These are phyloP conservation scores for Bocquillonia castaneifolia DNA, from an alignment of 441 rosid species.

Conservation along the genomic window DNA sequence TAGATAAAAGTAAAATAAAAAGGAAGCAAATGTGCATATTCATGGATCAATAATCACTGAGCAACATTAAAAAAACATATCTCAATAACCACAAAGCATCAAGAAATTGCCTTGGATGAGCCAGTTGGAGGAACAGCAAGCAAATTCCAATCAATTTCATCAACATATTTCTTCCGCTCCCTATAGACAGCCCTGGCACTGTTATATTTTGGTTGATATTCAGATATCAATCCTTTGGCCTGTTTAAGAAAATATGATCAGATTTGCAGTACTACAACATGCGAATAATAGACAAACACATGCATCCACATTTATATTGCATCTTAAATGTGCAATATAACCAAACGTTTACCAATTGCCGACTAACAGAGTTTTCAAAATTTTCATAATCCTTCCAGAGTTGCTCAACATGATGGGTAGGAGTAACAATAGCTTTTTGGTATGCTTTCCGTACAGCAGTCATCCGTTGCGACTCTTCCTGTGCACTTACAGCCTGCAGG, in stretches of 20 bases:
- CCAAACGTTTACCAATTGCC: slow-evolving; percentile 64
- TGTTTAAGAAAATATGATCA: slow-evolving; percentile 38
- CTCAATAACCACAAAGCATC: slow-evolving; percentile 12
- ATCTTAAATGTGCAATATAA: slow-evolving; percentile 12
- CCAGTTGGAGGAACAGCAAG: slow-evolving; percentile 88
- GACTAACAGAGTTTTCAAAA: slow-evolving; percentile 90
- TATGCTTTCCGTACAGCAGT: slow-evolving; percentile 70
- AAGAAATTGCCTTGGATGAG: slow-evolving; percentile 54
- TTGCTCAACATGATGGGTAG: slow-evolving; percentile 87
- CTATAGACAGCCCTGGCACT: slow-evolving; percentile 93
- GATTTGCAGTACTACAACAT: slow-evolving; percentile 18
- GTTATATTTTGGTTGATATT: slow-evolving; percentile 82
- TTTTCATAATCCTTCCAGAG: slow-evolving; percentile 93
- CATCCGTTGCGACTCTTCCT: slow-evolving; percentile 85
- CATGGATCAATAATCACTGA: slow-evolving; percentile 5
- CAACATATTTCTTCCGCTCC: slow-evolving; percentile 86
- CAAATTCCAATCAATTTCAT: slow-evolving; percentile 93
- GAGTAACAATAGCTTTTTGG: slow-evolving; percentile 86
- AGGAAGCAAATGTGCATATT: not conserved
- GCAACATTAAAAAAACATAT: slow-evolving; percentile 18
- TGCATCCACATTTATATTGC: not conserved
- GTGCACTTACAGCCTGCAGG: slow-evolving; percentile 58
- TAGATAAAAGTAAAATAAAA: not conserved
- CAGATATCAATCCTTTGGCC: slow-evolving; percentile 93
- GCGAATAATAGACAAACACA: slow-evolving; percentile 7